Percentiles rank a stretch among this genome's conserved stretches.
Conservation (phyloP, 1,284 basidiomycete species). For the Tylopilus sp. region DNA sequence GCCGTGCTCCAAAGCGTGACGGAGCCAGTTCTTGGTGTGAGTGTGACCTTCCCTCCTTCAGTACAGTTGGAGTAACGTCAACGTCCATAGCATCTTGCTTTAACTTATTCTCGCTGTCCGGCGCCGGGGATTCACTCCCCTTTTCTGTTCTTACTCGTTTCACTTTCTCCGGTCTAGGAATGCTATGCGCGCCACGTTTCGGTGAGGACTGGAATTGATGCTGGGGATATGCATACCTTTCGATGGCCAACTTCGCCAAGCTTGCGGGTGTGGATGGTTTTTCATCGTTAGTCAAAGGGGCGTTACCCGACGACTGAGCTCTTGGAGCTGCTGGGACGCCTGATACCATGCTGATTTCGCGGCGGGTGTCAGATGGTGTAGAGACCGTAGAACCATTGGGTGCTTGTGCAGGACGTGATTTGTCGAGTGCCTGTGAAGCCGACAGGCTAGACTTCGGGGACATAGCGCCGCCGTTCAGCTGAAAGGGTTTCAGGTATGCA, state of each 20-base stretch:
- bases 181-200: constrained; percentile 37
- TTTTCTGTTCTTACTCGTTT: constrained; percentile 60
- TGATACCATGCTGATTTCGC: constrained; percentile 23
- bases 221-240: constrained; percentile 47
- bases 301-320: constrained; percentile 41
- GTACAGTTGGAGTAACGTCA: constrained; percentile 25
- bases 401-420: constrained; percentile 35
- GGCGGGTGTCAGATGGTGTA: constrained; percentile 24
- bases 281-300: constrained; percentile 15
- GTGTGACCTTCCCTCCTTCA: constrained; percentile 25
- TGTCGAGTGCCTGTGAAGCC: constrained; percentile 37
- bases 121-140: constrained; percentile 42
- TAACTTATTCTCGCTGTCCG: constrained; percentile 28
- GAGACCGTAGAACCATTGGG: constrained; percentile 36
- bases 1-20: constrained; percentile 28
- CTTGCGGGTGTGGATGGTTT: constrained; percentile 30
- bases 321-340: constrained; percentile 56
- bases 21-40: constrained; percentile 14
- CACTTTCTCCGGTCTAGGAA: constrained; percentile 72
- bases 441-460: constrained; percentile 35
- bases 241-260: constrained; percentile 54
- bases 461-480: constrained; percentile 36
- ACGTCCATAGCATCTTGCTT: constrained; percentile 41
- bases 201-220: constrained; percentile 1
- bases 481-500: constrained; percentile 4